A percentile compares a stretch with the other conserved stretches of the same genome.
Evolutionary conservation across 768 basidiomycete species (phyloP).

Genomic region (Kwoniella shandongensis): DNA sequence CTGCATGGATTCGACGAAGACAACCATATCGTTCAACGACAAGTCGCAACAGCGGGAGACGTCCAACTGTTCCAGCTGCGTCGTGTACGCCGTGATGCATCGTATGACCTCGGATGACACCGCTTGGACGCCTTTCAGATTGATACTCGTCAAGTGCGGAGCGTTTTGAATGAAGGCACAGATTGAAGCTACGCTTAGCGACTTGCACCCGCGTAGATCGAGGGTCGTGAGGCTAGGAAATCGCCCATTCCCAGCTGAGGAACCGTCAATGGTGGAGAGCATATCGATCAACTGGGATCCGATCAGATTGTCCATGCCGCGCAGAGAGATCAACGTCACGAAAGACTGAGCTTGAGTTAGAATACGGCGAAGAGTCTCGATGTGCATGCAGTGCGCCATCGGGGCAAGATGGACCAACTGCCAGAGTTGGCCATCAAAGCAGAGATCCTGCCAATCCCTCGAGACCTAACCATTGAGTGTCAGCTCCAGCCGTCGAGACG

Average conservation of each 20-base stretch:
- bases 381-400: slow-evolving; percentile 23
- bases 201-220: slow-evolving; percentile 71
- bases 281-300: slow-evolving; percentile 3
- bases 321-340: slow-evolving; percentile 23
- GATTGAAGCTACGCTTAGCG: slow-evolving; percentile 66
- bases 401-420: slow-evolving; percentile 22
- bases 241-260: neutral
- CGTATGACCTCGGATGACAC: slow-evolving; percentile 76
- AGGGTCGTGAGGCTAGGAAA: slow-evolving; percentile 66
- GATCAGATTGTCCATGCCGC: slow-evolving; percentile 26
- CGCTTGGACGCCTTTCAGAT: slow-evolving; percentile 66
- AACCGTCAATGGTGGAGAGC: slow-evolving; percentile 5
- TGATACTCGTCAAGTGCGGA: slow-evolving; percentile 62
- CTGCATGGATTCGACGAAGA: slow-evolving; percentile 54
- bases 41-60: slow-evolving; percentile 70
- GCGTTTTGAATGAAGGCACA: slow-evolving; percentile 69
- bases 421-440: slow-evolving; percentile 48
- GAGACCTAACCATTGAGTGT: slow-evolving; percentile 30
- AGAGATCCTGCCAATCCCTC: slow-evolving; percentile 35
- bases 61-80: slow-evolving; percentile 64
- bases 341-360: slow-evolving; percentile 17
- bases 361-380: slow-evolving; percentile 24
- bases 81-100: slow-evolving; percentile 64
- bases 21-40: slow-evolving; percentile 54
- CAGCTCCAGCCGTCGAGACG: neutral